Base-by-base conservation (phyloP, 2,329 filamentous ascomycete genomes). In the Trichoderma guizhouense region DNA sequence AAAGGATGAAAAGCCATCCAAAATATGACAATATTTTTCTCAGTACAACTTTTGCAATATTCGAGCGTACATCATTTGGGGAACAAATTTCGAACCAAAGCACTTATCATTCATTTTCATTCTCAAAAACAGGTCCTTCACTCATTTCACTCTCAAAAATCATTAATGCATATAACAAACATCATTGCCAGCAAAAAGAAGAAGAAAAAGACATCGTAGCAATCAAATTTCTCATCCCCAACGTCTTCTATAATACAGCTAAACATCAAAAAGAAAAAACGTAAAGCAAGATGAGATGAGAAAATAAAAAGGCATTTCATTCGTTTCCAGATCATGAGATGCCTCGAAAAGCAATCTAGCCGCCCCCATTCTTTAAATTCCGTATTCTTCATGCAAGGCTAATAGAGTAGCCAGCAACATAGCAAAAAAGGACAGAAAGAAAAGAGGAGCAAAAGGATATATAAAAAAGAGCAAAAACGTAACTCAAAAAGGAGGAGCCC, bases 231-330 rank as follows among this genome's bases (percentile, higher is more conserved):
- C 32, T 34, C 39, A 7, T 1, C 18, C 55, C n/a, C 28, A 32
- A 34, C 28, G 36, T 43, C 55, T 71, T 75, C 55, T 74, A 75
- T 72, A 60, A 62, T 72, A 74, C 72, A 75, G 60, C 73, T 62
- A 26, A 53, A 53, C 28, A 53, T 32, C 62, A n/a, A 18, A 62
- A 73, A 51, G 63, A 66, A 72, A 62, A 69, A 69, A 65, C 66
- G 53, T 18, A 57, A 21, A 43, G 21, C 57, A 58, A 51, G 1
- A n/a, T 28, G 9, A 63, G 53, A 51, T 6, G 61, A 36, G n/a
- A 21, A 55, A 21, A 8, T 18, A 36, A 32, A 60, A 28, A 24
- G 26, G 21, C 66, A 34, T 62, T 51, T 53, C 57, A 62, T 53
- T 69, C 66, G n/a, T 69, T 53, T 58, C 36, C 28, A 62, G n/a